Evolutionary conservation across 139 green algal genomes (phyloP).

Genomic region (Diplosphaera chodatii): DNA sequence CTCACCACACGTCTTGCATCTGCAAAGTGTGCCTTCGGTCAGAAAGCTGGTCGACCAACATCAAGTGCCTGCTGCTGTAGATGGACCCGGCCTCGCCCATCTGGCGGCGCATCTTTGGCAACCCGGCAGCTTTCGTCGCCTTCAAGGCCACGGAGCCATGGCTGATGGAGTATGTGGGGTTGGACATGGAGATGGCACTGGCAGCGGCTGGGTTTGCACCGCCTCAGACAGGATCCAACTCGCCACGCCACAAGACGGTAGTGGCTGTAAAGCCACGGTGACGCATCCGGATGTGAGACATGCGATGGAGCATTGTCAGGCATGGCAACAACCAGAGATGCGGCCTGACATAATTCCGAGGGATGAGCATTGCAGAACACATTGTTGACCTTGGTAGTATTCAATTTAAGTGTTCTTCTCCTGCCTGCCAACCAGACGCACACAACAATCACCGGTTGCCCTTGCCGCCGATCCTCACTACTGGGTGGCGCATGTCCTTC

Average conservation of each 20-base stretch:
- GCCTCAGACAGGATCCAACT: conserved; percentile 30
- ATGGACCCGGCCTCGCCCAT: conserved; percentile 59
- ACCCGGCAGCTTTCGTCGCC: conserved; percentile 62
- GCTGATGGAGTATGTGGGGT: conserved; percentile 55
- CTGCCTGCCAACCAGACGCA: no score
- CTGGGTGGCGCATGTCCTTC: conserved; percentile 13
- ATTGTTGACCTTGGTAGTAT: no score
- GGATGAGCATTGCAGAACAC: no score
- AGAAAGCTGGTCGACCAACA: no score
- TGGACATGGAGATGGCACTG: conserved; percentile 49
- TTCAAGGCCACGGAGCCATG: conserved; percentile 79
- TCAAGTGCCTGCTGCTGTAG: conserved; percentile 29
- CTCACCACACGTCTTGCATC: no score
- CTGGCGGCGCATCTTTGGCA: conserved; percentile 58
- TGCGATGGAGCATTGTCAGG: no score
- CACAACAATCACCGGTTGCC: not conserved
- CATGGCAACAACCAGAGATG: no score
- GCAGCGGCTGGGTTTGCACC: conserved; percentile 36
- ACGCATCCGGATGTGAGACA: not conserved
- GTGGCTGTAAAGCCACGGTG: conserved; percentile 43
- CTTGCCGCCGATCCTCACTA: conserved; percentile 20
- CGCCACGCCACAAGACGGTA: conserved; percentile 50
- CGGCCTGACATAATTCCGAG: no score
- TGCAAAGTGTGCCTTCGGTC: no score
- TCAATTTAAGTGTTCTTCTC: no score